Conservation (phyloP, 768 basidiomycete species). For the Piloderma croceum region DNA sequence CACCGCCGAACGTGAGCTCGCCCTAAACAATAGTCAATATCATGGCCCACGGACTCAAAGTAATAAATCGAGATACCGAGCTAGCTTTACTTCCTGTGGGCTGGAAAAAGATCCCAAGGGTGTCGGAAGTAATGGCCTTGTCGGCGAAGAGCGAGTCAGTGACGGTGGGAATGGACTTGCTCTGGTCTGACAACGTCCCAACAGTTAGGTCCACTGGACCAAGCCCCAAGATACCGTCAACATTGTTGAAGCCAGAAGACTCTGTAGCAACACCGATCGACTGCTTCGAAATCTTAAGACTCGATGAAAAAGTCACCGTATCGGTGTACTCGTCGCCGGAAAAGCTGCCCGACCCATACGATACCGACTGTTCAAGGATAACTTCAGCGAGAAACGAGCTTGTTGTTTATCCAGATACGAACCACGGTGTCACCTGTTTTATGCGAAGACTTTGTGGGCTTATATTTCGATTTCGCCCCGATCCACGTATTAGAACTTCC, state of each 20-base stretch:
- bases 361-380: slow-evolving; percentile 15
- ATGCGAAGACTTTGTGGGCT: slow-evolving; percentile 12
- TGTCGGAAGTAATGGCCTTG: slow-evolving; percentile 20
- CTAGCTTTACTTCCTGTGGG: slow-evolving; percentile 13
- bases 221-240: slow-evolving; percentile 36
- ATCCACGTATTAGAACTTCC: slow-evolving; percentile 30
- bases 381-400: slow-evolving; percentile 43
- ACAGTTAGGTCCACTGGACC: slow-evolving; percentile 29
- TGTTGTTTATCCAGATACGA: slow-evolving; percentile 48
- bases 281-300: slow-evolving; percentile 27
- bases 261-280: slow-evolving; percentile 31
- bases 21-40: slow-evolving; percentile 5
- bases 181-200: slow-evolving; percentile 12
- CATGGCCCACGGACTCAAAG: too few species aligned
- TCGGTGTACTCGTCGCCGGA: slow-evolving; percentile 17
- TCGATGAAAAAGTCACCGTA: slow-evolving; percentile 12
- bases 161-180: slow-evolving; percentile 25
- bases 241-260: slow-evolving; percentile 20
- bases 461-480: slow-evolving; percentile 19
- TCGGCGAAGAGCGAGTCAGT: slow-evolving; percentile 28
- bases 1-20: slow-evolving; percentile 24
- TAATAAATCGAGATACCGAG: slow-evolving; percentile 14
- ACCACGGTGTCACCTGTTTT: slow-evolving; percentile 20
- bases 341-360: slow-evolving; percentile 19
- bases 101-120: slow-evolving; percentile 30